Evolutionary conservation across 108 stramenopile genomes (phyloP).

Genomic region (Aurantiochytrium sp.): DNA sequence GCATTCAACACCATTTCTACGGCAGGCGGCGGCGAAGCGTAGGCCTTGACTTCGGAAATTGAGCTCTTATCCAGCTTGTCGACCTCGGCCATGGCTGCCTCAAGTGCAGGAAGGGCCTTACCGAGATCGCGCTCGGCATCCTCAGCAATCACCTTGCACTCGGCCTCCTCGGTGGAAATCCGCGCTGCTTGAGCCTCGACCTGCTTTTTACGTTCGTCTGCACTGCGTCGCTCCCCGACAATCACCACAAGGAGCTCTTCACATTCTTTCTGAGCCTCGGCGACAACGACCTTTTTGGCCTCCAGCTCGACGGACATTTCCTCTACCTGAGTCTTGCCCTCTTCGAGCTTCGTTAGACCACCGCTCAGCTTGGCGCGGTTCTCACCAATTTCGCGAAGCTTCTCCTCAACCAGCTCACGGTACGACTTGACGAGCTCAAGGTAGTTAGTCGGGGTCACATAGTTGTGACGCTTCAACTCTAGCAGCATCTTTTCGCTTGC

Average conservation of each 20-base stretch:
- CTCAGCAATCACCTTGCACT: slow-evolving; percentile 53
- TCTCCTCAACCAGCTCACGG: slow-evolving; percentile 39
- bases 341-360: slow-evolving; percentile 56
- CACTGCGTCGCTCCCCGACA: slow-evolving; percentile 46
- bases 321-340: slow-evolving; percentile 48
- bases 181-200: slow-evolving; percentile 52
- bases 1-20: slow-evolving; percentile 52
- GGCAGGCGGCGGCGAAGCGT: slow-evolving; percentile 43
- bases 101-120: slow-evolving; percentile 55
- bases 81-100: slow-evolving; percentile 61
- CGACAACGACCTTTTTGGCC: slow-evolving; percentile 45
- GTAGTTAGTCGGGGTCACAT: slow-evolving; percentile 62
- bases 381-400: slow-evolving; percentile 42
- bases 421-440: slow-evolving; percentile 62
- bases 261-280: slow-evolving; percentile 45
- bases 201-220: slow-evolving; percentile 52
- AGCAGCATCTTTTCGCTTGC: slow-evolving; percentile 40
- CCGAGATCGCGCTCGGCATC: slow-evolving; percentile 55
- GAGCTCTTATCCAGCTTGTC: slow-evolving; percentile 58
- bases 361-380: slow-evolving; percentile 44
- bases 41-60: slow-evolving; percentile 59
- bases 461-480: slow-evolving; percentile 60
- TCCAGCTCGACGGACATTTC: slow-evolving; percentile 51
- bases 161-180: slow-evolving; percentile 46
- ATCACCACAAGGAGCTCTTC: slow-evolving; percentile 58